Evolutionary conservation across 805 yeast genomes (phyloP).

Genomic region (Starmerella apis): DNA sequence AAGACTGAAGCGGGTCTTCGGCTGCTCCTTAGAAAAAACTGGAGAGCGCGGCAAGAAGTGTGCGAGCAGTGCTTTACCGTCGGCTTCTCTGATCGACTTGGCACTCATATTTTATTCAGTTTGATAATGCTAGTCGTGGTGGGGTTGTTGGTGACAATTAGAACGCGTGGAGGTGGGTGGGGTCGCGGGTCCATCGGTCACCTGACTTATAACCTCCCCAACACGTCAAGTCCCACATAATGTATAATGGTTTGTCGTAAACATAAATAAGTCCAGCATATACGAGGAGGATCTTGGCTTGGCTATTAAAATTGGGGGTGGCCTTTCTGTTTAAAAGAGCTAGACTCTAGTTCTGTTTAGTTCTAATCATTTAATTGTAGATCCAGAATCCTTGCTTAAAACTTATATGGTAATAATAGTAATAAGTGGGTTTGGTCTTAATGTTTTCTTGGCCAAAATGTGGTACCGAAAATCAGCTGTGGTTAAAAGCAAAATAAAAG

Average conservation of each 20-base stretch:
- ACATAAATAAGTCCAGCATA: too few relatives aligned
- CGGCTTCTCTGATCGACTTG: slow-evolving; percentile 39
- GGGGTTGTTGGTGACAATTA: background rate
- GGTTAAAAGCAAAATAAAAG: background rate
- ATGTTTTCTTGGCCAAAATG: background rate
- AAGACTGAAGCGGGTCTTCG: slow-evolving; percentile 28
- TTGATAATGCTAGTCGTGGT: background rate
- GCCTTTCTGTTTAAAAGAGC: too few relatives aligned
- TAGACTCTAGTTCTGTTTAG: background rate
- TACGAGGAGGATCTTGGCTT: too few relatives aligned
- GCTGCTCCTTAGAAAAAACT: slow-evolving; percentile 29
- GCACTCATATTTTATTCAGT: too few relatives aligned
- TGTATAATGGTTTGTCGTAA: background rate
- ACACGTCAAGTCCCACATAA: background rate
- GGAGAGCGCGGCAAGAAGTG: slow-evolving; percentile 37
- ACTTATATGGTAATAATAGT: too few relatives aligned
- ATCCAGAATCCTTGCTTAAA: too few relatives aligned
- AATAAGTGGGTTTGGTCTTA: too few relatives aligned
- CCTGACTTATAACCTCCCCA: background rate
- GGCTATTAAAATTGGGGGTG: too few relatives aligned
- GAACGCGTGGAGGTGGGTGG: slow-evolving; percentile 1
- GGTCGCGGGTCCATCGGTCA: background rate
- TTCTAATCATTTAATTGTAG: background rate
- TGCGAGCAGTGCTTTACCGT: slow-evolving; percentile 39
- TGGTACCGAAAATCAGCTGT: background rate